Evolutionary conservation across 139 green algal genomes (phyloP).

Genomic region (Asterochloris erici): DNA sequence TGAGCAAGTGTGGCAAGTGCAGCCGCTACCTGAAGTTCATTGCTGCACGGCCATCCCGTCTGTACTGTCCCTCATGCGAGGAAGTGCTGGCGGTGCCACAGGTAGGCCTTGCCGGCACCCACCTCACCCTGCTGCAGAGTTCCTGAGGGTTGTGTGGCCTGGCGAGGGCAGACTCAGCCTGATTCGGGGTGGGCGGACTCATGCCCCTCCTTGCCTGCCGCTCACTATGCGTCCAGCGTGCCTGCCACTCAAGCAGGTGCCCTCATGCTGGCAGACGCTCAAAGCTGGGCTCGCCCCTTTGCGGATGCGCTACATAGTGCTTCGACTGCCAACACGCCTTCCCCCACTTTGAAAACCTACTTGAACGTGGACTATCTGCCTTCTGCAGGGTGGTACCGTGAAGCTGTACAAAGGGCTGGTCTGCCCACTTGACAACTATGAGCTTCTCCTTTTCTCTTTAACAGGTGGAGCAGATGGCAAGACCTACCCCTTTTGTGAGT

Average conservation of each 20-base stretch:
- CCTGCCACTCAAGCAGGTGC: too few species aligned
- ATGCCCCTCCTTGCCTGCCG: too few species aligned
- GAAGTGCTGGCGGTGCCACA: constrained; percentile 82
- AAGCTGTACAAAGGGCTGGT: constrained; percentile 82
- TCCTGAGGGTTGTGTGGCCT: too few species aligned
- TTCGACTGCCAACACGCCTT: not conserved
- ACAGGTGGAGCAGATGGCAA: constrained; percentile 67
- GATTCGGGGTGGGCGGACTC: too few species aligned
- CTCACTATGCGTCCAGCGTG: too few species aligned
- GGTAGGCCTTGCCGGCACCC: constrained; percentile 10
- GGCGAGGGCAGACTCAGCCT: too few species aligned
- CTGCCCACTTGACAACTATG: constrained; percentile 84
- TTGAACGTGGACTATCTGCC: too few species aligned
- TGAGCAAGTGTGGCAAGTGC: constrained; percentile 86
- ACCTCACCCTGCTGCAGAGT: too few species aligned
- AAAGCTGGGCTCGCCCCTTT: too few species aligned
- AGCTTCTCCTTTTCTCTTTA: constrained; percentile 88
- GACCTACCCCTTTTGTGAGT: constrained; percentile 81
- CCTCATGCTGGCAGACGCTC: too few species aligned
- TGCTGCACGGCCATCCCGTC: constrained; percentile 56
- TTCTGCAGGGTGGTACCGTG: constrained; percentile 53
- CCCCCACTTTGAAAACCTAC: too few species aligned
- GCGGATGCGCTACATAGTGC: too few species aligned
- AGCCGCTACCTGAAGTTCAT: constrained; percentile 85
- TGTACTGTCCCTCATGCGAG: constrained; percentile 89